phyloP scores from a whole-genome alignment of 202 grass and related monocot species.

The Tripidium arundinaceum region DNA sequence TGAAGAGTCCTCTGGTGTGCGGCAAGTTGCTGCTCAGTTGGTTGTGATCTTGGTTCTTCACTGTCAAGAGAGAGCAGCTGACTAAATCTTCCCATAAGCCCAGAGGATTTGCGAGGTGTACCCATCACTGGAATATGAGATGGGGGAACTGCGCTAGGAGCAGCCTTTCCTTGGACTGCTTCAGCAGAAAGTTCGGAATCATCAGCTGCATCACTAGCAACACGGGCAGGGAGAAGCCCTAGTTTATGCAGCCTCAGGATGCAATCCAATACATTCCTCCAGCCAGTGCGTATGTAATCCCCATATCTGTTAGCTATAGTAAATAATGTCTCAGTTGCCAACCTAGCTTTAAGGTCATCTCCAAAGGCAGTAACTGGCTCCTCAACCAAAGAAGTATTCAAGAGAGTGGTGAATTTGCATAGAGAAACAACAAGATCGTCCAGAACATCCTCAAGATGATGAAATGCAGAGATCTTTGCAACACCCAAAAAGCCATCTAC shows the following conservation, averaged over 20 bases:
- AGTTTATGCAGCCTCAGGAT: conserved; percentile 97
- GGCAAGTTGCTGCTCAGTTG: conserved; percentile 93
- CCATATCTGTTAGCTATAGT: conserved; percentile 89
- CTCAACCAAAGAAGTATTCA: too few species aligned
- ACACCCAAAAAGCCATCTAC: too few species aligned
- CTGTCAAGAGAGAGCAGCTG: conserved; percentile 93
- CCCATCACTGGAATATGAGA: conserved; percentile 89
- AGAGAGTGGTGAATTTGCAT: too few species aligned
- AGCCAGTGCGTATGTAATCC: conserved; percentile 86
- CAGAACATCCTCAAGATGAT: too few species aligned
- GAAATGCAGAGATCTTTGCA: too few species aligned
- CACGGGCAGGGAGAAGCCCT: conserved; percentile 85
- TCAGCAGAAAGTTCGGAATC: conserved; percentile 75
- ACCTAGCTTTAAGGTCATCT: too few species aligned
- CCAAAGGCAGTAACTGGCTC: too few species aligned
- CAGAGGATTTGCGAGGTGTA: conserved; percentile 83
- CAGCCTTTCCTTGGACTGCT: conserved; percentile 75
- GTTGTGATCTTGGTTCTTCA: conserved; percentile 95
- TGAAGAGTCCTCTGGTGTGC: conserved; percentile 95
- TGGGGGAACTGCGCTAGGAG: conserved; percentile 62
- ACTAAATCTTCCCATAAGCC: conserved; percentile 98
- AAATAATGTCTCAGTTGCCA: conserved; percentile 92
- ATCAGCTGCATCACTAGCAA: conserved; percentile 90
- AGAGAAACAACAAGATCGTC: too few species aligned
- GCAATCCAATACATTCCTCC: conserved; percentile 98